Evolutionary conservation across 2,329 filamentous ascomycete species (phyloP).

Genomic region (Talaromyces marneffei): DNA sequence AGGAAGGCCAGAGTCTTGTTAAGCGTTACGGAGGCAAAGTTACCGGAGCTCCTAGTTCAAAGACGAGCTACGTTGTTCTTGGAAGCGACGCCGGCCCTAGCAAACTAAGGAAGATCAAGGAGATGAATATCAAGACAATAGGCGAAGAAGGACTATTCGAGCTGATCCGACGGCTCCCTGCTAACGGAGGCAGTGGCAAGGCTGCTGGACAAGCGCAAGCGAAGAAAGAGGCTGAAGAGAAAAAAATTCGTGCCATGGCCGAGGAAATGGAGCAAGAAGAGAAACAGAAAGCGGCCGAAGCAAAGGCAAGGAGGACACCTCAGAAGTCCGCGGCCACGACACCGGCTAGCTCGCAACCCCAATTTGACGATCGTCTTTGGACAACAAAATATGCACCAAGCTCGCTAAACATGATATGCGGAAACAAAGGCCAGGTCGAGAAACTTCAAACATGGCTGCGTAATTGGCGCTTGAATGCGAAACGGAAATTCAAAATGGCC

Average conservation of each 20-base stretch:
- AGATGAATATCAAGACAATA: constrained; percentile 80
- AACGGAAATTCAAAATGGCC: constrained; percentile 72
- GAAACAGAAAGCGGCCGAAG: constrained; percentile 44
- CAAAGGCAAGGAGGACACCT: constrained; percentile 43
- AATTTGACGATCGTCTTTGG: constrained; percentile 65
- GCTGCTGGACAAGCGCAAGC: constrained; percentile 79
- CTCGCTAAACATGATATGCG: constrained; percentile 79
- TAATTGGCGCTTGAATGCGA: constrained; percentile 72
- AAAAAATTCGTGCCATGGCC: constrained; percentile 73
- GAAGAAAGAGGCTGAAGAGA: constrained; percentile 78
- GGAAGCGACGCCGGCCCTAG: constrained; percentile 87
- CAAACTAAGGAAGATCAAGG: constrained; percentile 80
- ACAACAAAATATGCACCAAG: constrained; percentile 93
- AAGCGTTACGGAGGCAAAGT: constrained; percentile 94
- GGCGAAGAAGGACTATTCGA: constrained; percentile 88
- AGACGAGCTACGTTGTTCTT: constrained; percentile 89
- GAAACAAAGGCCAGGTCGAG: constrained; percentile 86
- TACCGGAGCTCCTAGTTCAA: constrained; percentile 76
- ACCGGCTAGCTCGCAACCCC: constrained; percentile 23
- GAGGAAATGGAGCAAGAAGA: constrained; percentile 83
- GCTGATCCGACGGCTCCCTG: constrained; percentile 72
- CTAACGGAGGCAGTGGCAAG: constrained; percentile 80
- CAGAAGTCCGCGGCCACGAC: constrained; percentile 42
- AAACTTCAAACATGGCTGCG: constrained; percentile 83
- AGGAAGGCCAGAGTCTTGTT: constrained; percentile 77